These are phyloP conservation scores for Kwoniella dendrophila DNA, from an alignment of 768 basidiomycete species.

Conservation along the genomic window DNA sequence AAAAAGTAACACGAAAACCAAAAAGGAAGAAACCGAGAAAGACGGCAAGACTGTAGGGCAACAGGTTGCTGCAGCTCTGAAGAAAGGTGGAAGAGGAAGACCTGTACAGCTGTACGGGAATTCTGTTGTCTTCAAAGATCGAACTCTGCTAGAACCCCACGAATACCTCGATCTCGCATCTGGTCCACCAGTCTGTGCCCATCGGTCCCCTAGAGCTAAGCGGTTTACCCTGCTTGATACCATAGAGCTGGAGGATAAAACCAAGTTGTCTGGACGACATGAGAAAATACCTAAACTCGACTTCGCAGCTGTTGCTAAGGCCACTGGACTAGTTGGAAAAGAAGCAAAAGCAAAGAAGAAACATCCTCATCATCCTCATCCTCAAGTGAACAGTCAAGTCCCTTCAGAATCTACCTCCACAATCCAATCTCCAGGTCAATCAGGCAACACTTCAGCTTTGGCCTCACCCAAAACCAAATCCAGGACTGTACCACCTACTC, in stretches of 20 bases:
- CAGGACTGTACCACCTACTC: slow-evolving; percentile 7
- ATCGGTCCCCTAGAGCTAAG: slow-evolving; percentile 47
- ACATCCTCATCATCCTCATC: slow-evolving; percentile 13
- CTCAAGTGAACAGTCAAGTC: not conserved
- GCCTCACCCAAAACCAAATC: slow-evolving; percentile 1
- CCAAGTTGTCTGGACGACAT: slow-evolving; percentile 46
- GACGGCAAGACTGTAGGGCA: slow-evolving; percentile 30
- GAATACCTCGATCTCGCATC: slow-evolving; percentile 54
- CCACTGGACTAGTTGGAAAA: slow-evolving; percentile 32
- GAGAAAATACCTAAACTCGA: slow-evolving; percentile 47
- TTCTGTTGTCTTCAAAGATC: slow-evolving; percentile 52
- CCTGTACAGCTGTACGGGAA: slow-evolving; percentile 50
- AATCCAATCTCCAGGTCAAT: not conserved
- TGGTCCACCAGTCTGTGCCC: slow-evolving; percentile 47
- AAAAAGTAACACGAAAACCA: slow-evolving; percentile 21
- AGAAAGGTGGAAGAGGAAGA: slow-evolving; percentile 47
- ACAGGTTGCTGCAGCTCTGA: slow-evolving; percentile 44
- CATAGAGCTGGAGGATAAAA: slow-evolving; percentile 49
- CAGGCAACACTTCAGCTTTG: not conserved
- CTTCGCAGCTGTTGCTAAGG: slow-evolving; percentile 49
- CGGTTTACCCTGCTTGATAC: slow-evolving; percentile 39
- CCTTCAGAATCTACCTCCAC: slow-evolving; percentile 3
- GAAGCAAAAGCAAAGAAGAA: slow-evolving; percentile 30
- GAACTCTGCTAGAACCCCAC: slow-evolving; percentile 42
- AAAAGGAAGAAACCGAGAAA: slow-evolving; percentile 12